Evolutionary conservation across 1,139 yeast genomes (phyloP).

Genomic region (Arxiozyma slooffiae): DNA sequence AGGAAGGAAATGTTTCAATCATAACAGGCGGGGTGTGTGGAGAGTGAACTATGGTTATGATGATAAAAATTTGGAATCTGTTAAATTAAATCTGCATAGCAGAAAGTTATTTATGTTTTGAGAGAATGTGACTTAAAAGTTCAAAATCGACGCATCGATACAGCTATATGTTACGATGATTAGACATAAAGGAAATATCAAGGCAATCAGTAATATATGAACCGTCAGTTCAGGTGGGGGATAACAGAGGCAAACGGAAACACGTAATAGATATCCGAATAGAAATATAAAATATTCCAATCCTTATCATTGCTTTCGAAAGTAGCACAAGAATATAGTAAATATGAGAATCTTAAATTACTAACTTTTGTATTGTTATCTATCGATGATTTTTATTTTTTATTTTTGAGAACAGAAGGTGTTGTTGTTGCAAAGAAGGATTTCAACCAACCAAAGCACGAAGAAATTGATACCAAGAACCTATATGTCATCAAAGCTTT

Average conservation of each 20-base stretch:
- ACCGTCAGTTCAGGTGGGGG: background rate
- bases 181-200: background rate
- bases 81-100: too few species aligned
- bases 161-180: background rate
- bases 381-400: background rate
- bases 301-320: background rate
- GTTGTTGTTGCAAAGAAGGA: constrained; percentile 99
- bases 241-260: background rate
- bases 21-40: too few species aligned
- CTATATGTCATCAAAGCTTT: constrained; percentile 97
- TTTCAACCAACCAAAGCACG: constrained; percentile 95
- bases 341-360: background rate
- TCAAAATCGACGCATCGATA: too few species aligned
- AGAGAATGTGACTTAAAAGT: too few species aligned
- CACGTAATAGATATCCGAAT: background rate
- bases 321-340: too few species aligned
- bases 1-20: too few species aligned
- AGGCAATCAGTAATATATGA: too few species aligned
- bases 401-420: constrained; percentile 60
- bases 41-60: background rate
- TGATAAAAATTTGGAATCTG: background rate
- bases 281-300: background rate
- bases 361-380: background rate
- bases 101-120: too few species aligned
- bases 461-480: constrained; percentile 95